These are phyloP conservation scores for Phylloporus sp. DNA, from an alignment of 768 basidiomycete genomes.

Conservation along the genomic window DNA sequence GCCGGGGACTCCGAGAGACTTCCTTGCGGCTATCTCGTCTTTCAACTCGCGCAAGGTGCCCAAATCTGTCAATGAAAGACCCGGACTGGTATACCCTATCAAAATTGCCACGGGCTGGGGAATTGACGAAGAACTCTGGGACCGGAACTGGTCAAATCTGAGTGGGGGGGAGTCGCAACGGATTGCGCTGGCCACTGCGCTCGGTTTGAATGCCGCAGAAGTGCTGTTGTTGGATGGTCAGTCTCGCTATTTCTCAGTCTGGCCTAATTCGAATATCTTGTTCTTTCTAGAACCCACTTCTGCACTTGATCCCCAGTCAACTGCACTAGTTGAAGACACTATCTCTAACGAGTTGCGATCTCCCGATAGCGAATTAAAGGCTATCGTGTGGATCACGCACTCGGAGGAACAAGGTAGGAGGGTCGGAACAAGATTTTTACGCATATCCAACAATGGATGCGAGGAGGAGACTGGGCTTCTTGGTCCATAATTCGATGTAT, in stretches of 20 bases:
- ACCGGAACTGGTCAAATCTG: constrained; percentile 71
- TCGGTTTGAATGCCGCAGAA: constrained; percentile 73
- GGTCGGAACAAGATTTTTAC: constrained; percentile 67
- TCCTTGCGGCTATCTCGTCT: constrained; percentile 53
- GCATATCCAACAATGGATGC: constrained; percentile 42
- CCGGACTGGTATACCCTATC: constrained; percentile 38
- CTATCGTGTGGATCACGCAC: constrained; percentile 86
- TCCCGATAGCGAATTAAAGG: constrained; percentile 52
- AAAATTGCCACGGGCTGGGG: constrained; percentile 64
- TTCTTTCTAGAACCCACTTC: constrained; percentile 74
- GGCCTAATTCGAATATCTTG: background rate
- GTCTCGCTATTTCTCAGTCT: constrained; percentile 16
- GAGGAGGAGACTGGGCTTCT: constrained; percentile 34
- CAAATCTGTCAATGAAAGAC: constrained; percentile 20
- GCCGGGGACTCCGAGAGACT: constrained; percentile 73
- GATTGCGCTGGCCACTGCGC: constrained; percentile 70
- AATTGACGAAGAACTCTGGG: constrained; percentile 67
- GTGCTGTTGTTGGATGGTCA: constrained; percentile 76
- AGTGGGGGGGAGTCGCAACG: constrained; percentile 88
- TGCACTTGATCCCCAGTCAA: constrained; percentile 72
- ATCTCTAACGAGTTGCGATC: constrained; percentile 51
- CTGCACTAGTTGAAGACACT: constrained; percentile 60
- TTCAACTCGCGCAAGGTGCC: constrained; percentile 44
- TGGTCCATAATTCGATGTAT: constrained; percentile 24
- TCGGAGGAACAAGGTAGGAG: constrained; percentile 75